A percentile compares a stretch with the other conserved stretches of the same genome.
Evolutionary conservation across 495 filamentous ascomycete genomes (phyloP).

Genomic region (Lasiosphaeria hispida): DNA sequence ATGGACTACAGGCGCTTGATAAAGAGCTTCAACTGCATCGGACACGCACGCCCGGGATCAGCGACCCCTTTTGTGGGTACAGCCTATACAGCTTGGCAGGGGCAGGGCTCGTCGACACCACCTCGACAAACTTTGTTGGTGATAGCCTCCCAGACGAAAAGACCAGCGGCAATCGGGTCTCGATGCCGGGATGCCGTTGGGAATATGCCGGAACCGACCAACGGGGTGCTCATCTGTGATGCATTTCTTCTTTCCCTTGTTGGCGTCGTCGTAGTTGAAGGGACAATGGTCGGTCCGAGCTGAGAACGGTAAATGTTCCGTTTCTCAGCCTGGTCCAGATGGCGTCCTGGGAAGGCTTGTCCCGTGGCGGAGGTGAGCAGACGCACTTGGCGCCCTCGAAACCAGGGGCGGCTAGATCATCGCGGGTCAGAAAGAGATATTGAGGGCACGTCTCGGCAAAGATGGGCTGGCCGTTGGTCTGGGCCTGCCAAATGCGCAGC

Average conservation of each 20-base stretch:
- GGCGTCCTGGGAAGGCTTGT: constrained; percentile 37
- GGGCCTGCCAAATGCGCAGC: constrained; percentile 52
- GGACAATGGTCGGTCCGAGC: constrained; percentile 58
- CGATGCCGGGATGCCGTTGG: constrained; percentile 61
- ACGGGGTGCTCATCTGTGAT: constrained; percentile 43
- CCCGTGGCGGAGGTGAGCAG: constrained; percentile 46
- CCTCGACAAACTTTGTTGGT: constrained; percentile 57
- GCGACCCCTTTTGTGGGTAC: constrained; percentile 53
- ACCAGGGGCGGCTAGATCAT: constrained; percentile 46
- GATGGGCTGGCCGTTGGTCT: constrained; percentile 54
- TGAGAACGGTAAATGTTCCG: constrained; percentile 52
- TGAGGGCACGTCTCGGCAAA: constrained; percentile 66
- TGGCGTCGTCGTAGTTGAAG: constrained; percentile 48
- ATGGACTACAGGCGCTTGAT: no score
- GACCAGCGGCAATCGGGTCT: constrained; percentile 52
- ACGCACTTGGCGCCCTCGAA: constrained; percentile 55
- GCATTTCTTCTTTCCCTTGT: constrained; percentile 48
- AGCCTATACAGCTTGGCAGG: constrained; percentile 62
- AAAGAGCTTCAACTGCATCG: no score
- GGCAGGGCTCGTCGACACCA: constrained; percentile 55
- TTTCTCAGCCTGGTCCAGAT: constrained; percentile 49
- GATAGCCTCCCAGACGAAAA: constrained; percentile 46
- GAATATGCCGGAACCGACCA: constrained; percentile 52
- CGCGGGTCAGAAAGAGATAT: constrained; percentile 58
- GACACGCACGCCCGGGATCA: constrained; percentile 55